These are phyloP conservation scores for Vinca minor DNA, from an alignment of 257 asterid genomes.

Conservation along the genomic window DNA sequence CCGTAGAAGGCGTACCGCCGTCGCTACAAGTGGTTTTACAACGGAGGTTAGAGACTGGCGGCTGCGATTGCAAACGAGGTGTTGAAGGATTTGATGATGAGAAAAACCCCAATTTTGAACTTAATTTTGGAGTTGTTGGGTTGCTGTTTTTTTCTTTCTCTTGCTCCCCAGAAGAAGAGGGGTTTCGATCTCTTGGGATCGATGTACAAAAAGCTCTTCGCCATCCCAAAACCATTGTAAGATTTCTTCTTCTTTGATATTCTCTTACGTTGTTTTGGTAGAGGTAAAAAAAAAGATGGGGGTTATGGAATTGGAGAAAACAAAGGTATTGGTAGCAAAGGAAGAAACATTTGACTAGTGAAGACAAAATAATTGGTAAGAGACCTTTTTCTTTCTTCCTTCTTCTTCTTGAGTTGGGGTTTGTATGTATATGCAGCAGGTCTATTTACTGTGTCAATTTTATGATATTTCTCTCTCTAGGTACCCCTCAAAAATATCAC, in stretches of 20 bases:
- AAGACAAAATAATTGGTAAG: constrained; percentile 9
- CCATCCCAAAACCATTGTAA: constrained; percentile 85
- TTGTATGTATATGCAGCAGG: not conserved
- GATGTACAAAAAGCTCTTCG: constrained; percentile 91
- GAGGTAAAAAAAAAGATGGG: constrained; percentile 3
- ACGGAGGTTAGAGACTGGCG: constrained; percentile 32
- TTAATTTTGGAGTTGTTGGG: constrained; percentile 35
- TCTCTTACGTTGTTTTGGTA: not conserved
- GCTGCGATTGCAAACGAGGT: constrained; percentile 60
- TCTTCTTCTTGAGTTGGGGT: not conserved
- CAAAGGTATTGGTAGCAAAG: constrained; percentile 3
- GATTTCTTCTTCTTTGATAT: too few species aligned
- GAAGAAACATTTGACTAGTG: constrained; percentile 2
- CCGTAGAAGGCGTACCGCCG: constrained; percentile 1
- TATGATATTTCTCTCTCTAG: constrained; percentile 8
- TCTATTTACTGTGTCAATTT: constrained; percentile 5
- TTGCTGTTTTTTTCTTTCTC: constrained; percentile 22
- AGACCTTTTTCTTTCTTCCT: not conserved
- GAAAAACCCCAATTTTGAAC: constrained; percentile 53
- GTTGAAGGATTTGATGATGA: constrained; percentile 84
- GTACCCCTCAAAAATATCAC: constrained; percentile 19
- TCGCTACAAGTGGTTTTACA: constrained; percentile 35
- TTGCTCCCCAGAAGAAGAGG: constrained; percentile 8
- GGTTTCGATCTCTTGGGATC: constrained; percentile 50
- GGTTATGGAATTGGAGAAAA: constrained; percentile 3